Evolutionary conservation across 371 early-diverging fungal species (phyloP), one percentile per base, ranked within the genome.

Genomic region (Batrachochytrium dendrobatidis): DNA sequence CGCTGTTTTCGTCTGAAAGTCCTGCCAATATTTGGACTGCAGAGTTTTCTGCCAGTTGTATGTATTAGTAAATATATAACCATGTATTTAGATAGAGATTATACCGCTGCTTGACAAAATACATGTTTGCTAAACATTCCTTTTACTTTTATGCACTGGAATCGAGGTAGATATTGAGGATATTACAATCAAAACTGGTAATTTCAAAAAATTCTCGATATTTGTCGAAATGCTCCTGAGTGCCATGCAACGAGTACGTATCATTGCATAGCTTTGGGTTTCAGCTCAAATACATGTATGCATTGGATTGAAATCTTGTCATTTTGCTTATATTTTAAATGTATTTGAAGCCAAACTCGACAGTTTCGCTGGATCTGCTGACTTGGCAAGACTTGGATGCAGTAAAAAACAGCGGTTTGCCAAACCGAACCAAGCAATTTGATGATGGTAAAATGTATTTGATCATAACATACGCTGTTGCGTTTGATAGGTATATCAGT

Each of bases 171-270:
- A 66, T 50, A 49, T 76, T 20, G 76, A 76, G 34, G 67, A 76
- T 28, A 67, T 76, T 7, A 66, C 73, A 6, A 64, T 58, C 52
- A 76, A 76, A 56, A 76, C 78, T 1, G 78, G 78, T n/a, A 78
- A 78, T 61, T 75, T 63, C 64, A 78, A 78, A 53, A 59, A 66
- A 25, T 78, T 73, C 50, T 6, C 58, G 1, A 66, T 75, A 4
- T 78, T 78, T 63, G 59, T 65, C 6, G 74, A 75, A 31, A 78
- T 75, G 78, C 60, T 75, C 20, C n/a, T 68, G 0, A 58, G 64
- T 15, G 53, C 68, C 22, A 46, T 78, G n/a, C 34, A 54, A 18
- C 56, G 65, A 65, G 71, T 67, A 22, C 20, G 29, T 30, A 10
- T 6, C 7, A 6, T 22, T 1, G 2, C 20, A 28, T 15, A 12